Base-by-base conservation (phyloP, 129 eudicot species). In the Gnaphalium uliginosum region DNA sequence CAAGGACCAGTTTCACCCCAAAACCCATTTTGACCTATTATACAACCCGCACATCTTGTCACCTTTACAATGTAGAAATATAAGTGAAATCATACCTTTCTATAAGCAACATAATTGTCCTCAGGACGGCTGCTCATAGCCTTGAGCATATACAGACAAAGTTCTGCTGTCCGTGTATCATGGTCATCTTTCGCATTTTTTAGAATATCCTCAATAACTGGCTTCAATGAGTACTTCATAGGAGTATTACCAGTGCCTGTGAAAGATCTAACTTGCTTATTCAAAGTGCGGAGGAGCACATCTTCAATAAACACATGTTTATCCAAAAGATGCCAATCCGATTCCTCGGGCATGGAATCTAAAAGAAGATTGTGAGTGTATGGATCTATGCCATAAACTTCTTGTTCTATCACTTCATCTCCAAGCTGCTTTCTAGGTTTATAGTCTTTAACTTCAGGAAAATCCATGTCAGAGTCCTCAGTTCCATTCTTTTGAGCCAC, bases 361-460 rank as follows among this genome's bases (percentile, higher is more conserved):
- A 94, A 89, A 30, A 94, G 67, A 54, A 94, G 96, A 81, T 94
- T 94, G 78, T 94, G 96, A 39, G 99, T 94, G 75, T 90, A 94
- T 4, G 99, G 99, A 84, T 94, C 99, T 65, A 94, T 91, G 65
- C 99, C 99, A 75, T 90, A 94, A 25, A 94, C 99, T 88, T 94
- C 98, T 76, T 94, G 97, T 84, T 94, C 99, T 23, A 94, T 81
- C 66, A 94, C 99, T 85, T 94, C 97, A 71, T 88, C 88, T 65
- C 96, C 99, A 71, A 91, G 96, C 76, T 79, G 86, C 75, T 94
- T 94, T 63, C 97, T 84, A 32, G 97, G 99, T 78, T 90, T 94
- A 73, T 81, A 90, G 30, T 90, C 97, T 80, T 91, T 94, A 29
- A 94, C 92, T 82, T 94, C 99, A 27, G 99, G 99, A 61, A 90